These are phyloP conservation scores for Dactylellina haptotyla DNA, from an alignment of 2,329 filamentous ascomycete species.

Conservation along the genomic window DNA sequence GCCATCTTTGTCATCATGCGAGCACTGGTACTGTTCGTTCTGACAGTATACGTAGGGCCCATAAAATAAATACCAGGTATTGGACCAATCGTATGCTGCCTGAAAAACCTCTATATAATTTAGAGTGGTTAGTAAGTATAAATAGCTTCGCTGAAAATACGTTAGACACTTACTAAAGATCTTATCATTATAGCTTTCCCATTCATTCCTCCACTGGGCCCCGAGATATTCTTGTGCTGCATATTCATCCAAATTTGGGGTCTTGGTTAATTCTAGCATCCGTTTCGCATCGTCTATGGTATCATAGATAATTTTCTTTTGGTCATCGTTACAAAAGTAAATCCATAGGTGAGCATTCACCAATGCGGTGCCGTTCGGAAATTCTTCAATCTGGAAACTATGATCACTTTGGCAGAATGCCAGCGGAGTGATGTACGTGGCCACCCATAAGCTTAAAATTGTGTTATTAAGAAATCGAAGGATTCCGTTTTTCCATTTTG, in stretches of 20 bases:
- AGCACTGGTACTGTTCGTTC: background rate
- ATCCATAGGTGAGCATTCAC: conserved; percentile 1
- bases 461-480: no score
- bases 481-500: no score
- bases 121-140: background rate
- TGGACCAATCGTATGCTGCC: background rate
- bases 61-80: no score
- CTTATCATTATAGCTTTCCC: background rate
- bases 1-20: background rate
- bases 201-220: background rate
- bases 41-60: conserved; percentile 8
- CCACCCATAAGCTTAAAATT: no score
- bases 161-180: background rate
- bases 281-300: background rate
- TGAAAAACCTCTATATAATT: conserved; percentile 4
- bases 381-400: background rate
- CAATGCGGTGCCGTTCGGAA: background rate
- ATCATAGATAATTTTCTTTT: background rate
- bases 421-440: background rate
- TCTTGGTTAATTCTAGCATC: background rate
- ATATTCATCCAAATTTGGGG: background rate
- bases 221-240: conserved; percentile 20
- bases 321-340: background rate
- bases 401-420: background rate
- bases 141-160: background rate